Percentiles rank a stretch among this genome's conserved stretches.
Evolutionary conservation across 2,329 filamentous ascomycete species (phyloP).

Genomic region (Diaporthe amygdali): DNA sequence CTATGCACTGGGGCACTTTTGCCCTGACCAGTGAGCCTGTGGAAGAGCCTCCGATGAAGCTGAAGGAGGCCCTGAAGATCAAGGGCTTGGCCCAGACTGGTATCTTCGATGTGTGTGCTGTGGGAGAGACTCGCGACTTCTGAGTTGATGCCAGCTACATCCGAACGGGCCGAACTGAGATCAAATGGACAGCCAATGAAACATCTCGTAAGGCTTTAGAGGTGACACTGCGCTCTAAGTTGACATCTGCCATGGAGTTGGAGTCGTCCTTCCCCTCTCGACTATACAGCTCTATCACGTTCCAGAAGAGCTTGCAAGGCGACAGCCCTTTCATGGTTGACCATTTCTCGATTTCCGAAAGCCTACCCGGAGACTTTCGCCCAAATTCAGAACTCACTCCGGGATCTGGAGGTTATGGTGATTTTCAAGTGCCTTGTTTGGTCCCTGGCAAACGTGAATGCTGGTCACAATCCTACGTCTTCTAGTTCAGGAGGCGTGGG

Average conservation of each 20-base stretch:
- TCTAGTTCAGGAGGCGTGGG: too few species aligned
- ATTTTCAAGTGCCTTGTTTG: too few species aligned
- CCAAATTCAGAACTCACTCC: neutral
- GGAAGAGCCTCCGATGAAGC: constrained; percentile 65
- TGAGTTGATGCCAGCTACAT: neutral
- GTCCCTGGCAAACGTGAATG: too few species aligned
- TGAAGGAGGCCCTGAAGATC: constrained; percentile 64
- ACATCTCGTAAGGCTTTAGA: too few species aligned
- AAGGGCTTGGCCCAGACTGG: constrained; percentile 60
- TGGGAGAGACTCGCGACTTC: constrained; percentile 57
- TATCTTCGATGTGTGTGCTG: constrained; percentile 67
- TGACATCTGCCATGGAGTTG: neutral
- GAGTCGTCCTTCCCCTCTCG: neutral
- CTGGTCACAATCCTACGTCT: too few species aligned
- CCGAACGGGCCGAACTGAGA: too few species aligned
- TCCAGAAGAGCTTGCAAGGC: neutral
- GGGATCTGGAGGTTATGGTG: neutral
- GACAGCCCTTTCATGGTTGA: neutral
- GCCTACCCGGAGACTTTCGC: neutral
- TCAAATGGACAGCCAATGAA: too few species aligned
- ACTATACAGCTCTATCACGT: neutral
- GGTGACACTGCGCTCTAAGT: neutral
- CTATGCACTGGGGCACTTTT: constrained; percentile 70
- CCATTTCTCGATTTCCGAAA: neutral
- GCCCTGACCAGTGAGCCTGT: constrained; percentile 57